Evolutionary conservation across 306 rosid genomes (phyloP).

Genomic region (Carpinus viminea): DNA sequence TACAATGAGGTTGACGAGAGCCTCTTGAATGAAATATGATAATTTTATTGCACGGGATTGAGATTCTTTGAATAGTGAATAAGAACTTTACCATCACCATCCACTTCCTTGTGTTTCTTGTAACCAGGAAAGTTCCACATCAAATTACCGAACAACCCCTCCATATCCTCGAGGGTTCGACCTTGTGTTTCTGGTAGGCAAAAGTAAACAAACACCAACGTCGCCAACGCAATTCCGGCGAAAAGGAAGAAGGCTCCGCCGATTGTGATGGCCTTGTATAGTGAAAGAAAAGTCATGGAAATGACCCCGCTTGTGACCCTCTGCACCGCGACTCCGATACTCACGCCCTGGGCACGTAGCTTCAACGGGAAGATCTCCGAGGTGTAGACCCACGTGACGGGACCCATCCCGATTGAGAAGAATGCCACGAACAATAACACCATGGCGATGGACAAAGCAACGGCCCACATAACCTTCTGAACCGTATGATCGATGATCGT

Average conservation of each 20-base stretch:
- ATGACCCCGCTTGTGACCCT: constrained; percentile 56
- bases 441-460: constrained; percentile 44
- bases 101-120: not conserved
- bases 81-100: constrained; percentile 5
- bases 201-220: constrained; percentile 55
- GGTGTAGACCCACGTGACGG: constrained; percentile 75
- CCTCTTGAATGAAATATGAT: too few relatives aligned
- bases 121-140: constrained; percentile 27
- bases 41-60: too few relatives aligned
- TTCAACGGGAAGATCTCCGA: constrained; percentile 71
- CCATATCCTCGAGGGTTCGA: constrained; percentile 71
- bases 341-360: constrained; percentile 76
- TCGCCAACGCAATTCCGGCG: constrained; percentile 38
- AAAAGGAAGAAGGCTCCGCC: constrained; percentile 80
- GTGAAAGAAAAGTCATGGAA: constrained; percentile 75
- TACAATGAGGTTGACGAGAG: too few relatives aligned
- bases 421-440: constrained; percentile 53
- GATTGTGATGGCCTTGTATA: constrained; percentile 42
- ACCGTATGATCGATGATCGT: constrained; percentile 38
- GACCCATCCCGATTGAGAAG: constrained; percentile 84
- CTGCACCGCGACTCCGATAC: constrained; percentile 60
- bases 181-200: constrained; percentile 82
- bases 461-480: constrained; percentile 42
- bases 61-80: too few relatives aligned
- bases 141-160: constrained; percentile 64